Evolutionary conservation across 169 alveolate species (phyloP).

Genomic region (Plasmodium knowlesi): DNA sequence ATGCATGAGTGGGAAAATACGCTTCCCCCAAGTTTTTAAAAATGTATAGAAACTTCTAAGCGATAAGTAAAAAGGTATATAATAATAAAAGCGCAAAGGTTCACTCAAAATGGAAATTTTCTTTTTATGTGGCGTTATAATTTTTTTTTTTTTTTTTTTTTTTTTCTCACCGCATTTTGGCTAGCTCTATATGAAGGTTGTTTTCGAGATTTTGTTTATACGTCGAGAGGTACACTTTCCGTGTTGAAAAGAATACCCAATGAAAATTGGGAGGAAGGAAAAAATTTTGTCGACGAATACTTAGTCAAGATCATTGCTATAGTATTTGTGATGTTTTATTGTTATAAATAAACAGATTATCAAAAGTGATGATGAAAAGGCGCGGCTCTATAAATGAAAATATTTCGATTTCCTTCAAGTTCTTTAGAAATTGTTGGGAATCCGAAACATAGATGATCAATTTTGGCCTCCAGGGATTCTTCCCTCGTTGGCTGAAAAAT

Average conservation of each 20-base stretch:
- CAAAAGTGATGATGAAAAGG: constrained; percentile 75
- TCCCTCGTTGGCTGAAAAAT: background rate
- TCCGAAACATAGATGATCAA: constrained; percentile 59
- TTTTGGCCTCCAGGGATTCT: background rate
- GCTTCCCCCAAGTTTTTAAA: background rate
- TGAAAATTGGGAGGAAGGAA: background rate
- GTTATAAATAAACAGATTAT: constrained; percentile 70
- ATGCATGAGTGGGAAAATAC: background rate
- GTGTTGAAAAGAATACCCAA: constrained; percentile 53
- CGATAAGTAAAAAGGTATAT: background rate
- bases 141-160: too few relatives aligned
- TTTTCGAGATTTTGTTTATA: background rate
- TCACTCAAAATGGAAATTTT: background rate
- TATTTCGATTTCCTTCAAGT: constrained; percentile 29
- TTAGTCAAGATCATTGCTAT: constrained; percentile 78
- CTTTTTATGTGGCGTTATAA: background rate
- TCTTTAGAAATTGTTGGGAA: constrained; percentile 19
- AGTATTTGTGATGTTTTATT: constrained; percentile 75
- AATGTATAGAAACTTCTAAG: background rate
- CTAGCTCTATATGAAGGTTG: background rate
- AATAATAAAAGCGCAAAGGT: background rate
- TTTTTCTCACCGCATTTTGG: background rate
- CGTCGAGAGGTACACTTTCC: constrained; percentile 28
- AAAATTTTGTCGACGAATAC: constrained; percentile 59
- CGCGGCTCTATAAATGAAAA: constrained; percentile 54